Base-by-base conservation (phyloP, 2,329 filamentous ascomycete genomes). In the Fusarium annulatum region DNA sequence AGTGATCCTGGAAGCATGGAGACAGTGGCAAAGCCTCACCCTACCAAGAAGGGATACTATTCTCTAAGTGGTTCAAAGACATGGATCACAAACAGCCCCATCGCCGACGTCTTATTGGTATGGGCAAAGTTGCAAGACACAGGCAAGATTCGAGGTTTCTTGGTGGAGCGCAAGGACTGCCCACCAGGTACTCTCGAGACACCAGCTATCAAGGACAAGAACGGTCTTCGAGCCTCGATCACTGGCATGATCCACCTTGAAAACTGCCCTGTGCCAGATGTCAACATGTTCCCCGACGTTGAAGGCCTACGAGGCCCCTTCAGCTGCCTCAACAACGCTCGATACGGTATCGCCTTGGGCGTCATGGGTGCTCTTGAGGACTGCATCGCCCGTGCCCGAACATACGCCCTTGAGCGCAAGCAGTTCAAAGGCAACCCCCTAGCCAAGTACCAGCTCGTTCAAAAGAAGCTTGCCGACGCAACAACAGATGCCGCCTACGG, bases 191-290 rank as follows among this genome's bases (percentile, higher is more conserved):
- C 95, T 2, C 87, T 99, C 19, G 94, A 96, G 82, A 99, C 96
- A 10, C 96, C 96, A 2, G 86, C 93, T 18, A 92, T 99, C 82
- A 97, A 97, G 86, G 90, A 98, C 85, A 99, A 99, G 88, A 98
- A 93, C 71, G 96, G 95, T 4, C 89, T 99, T 38, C 89, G 96
- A 66, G 96, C 96, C 18, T 97, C 94, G 18, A 93, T 98, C 72
- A 99, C 96, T 2, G 96, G 96, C 64, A 98, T 98, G 96, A 98
- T 99, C 75, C 95, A 97, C 77, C 88, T 99, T 80, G 96, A 98
- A 73, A 91, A 93, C 72, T 95, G 94, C 75, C 96, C 96, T 2
- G 94, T 99, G 1, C 92, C 95, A 0, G 91, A 92, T 75, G 93
- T 90, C 77, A 97, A 98, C 85, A 97, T 99, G 95, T 95, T 99